Evolutionary conservation across 805 yeast species (phyloP).

Genomic region (Zygoascus flipseniorum): DNA sequence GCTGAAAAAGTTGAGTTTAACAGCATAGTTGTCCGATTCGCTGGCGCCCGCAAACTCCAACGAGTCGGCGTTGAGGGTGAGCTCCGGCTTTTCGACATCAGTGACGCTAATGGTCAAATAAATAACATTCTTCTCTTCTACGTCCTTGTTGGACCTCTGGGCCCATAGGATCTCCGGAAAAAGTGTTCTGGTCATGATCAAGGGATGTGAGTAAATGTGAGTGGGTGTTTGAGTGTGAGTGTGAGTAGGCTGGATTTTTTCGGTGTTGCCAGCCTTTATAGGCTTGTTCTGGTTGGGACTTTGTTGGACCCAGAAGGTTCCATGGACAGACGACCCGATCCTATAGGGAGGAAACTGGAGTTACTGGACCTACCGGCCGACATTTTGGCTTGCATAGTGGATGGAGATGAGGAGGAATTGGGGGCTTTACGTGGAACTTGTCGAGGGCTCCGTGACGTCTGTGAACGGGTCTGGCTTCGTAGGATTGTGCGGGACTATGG

Average conservation of each 20-base stretch:
- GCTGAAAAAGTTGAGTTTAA: constrained; percentile 66
- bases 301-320: neutral
- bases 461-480: neutral
- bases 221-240: neutral
- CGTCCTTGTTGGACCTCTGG: constrained; percentile 79
- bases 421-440: neutral
- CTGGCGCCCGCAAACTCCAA: constrained; percentile 49
- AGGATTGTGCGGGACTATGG: neutral
- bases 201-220: neutral
- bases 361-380: neutral
- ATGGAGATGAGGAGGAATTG: neutral
- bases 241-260: neutral
- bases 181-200: neutral
- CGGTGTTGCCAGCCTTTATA: neutral
- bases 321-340: neutral
- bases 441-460: neutral
- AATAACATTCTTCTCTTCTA: constrained; percentile 62
- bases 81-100: constrained; percentile 55
- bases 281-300: neutral
- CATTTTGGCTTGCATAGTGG: neutral
- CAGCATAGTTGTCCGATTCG: constrained; percentile 44
- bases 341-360: neutral
- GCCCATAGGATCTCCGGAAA: constrained; percentile 59
- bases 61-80: constrained; percentile 48
- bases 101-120: constrained; percentile 65